phyloP scores from a whole-genome alignment of 768 basidiomycete species.

The Pisolithus marmoratus region DNA sequence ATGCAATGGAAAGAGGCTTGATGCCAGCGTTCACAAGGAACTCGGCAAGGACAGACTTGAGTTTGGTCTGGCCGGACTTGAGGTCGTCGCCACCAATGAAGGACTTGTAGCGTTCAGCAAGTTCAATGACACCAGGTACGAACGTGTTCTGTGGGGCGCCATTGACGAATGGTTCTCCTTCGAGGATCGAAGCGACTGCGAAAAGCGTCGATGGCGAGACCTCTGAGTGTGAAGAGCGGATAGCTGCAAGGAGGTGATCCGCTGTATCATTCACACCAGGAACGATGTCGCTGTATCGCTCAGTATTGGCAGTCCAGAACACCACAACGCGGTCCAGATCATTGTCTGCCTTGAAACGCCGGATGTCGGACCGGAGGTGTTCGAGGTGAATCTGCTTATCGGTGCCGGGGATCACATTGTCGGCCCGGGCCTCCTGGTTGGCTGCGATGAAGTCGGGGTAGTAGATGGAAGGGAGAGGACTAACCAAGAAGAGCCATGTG shows the following conservation, averaged over 20 bases:
- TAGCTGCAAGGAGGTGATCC: conserved; percentile 74
- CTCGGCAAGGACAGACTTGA: conserved; percentile 95
- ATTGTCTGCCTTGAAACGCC: conserved; percentile 82
- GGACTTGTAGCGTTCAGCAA: conserved; percentile 81
- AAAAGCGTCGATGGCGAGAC: conserved; percentile 97
- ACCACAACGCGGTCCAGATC: conserved; percentile 83
- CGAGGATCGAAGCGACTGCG: conserved; percentile 92
- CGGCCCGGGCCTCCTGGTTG: conserved; percentile 93
- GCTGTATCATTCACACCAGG: conserved; percentile 94
- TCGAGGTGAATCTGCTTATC: conserved; percentile 92
- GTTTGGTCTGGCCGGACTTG: conserved; percentile 96
- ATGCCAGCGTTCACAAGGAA: conserved; percentile 99
- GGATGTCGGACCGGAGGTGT: conserved; percentile 88
- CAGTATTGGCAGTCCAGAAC: conserved; percentile 99
- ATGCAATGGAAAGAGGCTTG: conserved; percentile 94
- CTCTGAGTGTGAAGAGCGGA: conserved; percentile 82
- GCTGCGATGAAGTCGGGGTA: conserved; percentile 98
- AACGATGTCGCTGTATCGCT: conserved; percentile 94
- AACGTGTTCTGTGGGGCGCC: conserved; percentile 99
- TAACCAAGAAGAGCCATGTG: conserved; percentile 74
- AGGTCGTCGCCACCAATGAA: conserved; percentile 99
- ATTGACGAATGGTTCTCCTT: conserved; percentile 93
- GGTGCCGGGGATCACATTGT: conserved; percentile 81
- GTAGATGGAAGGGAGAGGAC: conserved; percentile 92
- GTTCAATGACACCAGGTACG: conserved; percentile 89